These are phyloP conservation scores for Lachancea lanzarotensis DNA, from an alignment of 805 yeast genomes.

Conservation along the genomic window DNA sequence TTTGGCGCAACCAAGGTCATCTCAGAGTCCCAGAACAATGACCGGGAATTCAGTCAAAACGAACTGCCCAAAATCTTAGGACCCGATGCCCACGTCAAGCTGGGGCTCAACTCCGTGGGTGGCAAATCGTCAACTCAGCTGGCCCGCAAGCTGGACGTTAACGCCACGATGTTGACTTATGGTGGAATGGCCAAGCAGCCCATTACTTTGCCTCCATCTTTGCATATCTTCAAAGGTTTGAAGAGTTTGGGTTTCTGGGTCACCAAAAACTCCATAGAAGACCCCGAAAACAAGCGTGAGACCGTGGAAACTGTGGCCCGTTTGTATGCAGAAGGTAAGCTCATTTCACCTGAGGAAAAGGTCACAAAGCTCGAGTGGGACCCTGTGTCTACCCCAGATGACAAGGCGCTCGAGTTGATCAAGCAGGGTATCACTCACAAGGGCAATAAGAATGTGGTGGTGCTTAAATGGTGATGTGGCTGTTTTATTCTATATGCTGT, in stretches of 20 bases:
- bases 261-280: conserved; percentile 52
- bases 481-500: too few species aligned
- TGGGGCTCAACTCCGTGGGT: conserved; percentile 91
- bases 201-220: conserved; percentile 80
- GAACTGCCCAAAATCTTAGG: conserved; percentile 39
- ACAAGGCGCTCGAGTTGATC: conserved; percentile 38
- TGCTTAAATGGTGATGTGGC: conserved; percentile 24
- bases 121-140: conserved; percentile 78
- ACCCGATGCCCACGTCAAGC: conserved; percentile 47
- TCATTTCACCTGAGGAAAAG: conserved; percentile 45
- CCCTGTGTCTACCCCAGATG: conserved; percentile 30
- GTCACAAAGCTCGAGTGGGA: conserved; percentile 33
- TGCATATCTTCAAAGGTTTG: conserved; percentile 84
- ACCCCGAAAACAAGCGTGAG: conserved; percentile 54
- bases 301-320: conserved; percentile 51
- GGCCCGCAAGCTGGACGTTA: conserved; percentile 69
- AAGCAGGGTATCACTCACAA: conserved; percentile 37
- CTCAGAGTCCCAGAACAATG: conserved; percentile 77
- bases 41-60: conserved; percentile 57
- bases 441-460: conserved; percentile 29
- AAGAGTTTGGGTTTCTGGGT: conserved; percentile 92
- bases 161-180: conserved; percentile 80
- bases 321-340: conserved; percentile 51
- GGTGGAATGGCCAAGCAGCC: conserved; percentile 99
- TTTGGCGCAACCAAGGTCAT: conserved; percentile 83